Evolutionary conservation across 805 yeast genomes (phyloP).

Genomic region (Phaffomyces opuntiae): DNA sequence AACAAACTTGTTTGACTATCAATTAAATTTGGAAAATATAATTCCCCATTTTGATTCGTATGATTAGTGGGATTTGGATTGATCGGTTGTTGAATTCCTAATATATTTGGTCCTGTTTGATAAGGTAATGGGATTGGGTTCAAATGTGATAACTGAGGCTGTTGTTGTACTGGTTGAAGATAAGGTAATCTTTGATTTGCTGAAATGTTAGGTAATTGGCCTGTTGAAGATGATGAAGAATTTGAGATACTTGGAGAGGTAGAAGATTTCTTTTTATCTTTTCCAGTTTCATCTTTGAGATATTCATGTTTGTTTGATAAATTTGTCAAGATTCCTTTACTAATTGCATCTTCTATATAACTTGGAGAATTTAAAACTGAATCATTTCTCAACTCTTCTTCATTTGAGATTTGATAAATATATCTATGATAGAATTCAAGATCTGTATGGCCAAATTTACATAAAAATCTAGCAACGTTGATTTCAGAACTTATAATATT

Average conservation of each 20-base stretch:
- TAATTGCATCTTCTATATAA: constrained; percentile 20
- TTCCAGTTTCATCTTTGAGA: constrained; percentile 6
- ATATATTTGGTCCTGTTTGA: constrained; percentile 6
- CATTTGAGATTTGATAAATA: constrained; percentile 9
- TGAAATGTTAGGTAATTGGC: constrained; percentile 1
- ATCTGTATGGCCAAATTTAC: constrained; percentile 22
- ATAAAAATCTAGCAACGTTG: constrained; percentile 16
- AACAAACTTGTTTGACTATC: constrained; percentile 1
- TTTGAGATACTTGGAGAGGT: too few species aligned
- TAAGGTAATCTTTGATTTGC: constrained; percentile 1
- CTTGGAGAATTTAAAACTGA: constrained; percentile 15
- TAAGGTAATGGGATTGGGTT: not conserved
- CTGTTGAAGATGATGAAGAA: not conserved
- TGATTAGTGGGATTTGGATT: not conserved
- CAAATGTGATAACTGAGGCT: not conserved
- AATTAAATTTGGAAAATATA: constrained; percentile 6
- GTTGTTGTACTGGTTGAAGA: constrained; percentile 7
- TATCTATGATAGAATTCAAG: constrained; percentile 22
- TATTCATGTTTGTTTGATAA: constrained; percentile 10
- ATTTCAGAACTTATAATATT: constrained; percentile 11
- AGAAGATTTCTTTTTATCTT: not conserved
- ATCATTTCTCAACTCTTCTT: constrained; percentile 11
- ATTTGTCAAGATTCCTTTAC: constrained; percentile 16
- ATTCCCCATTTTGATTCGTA: not conserved
- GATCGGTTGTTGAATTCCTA: not conserved